These are phyloP conservation scores for Kodamaea laetipori DNA, from an alignment of 805 yeast species.

Conservation along the genomic window DNA sequence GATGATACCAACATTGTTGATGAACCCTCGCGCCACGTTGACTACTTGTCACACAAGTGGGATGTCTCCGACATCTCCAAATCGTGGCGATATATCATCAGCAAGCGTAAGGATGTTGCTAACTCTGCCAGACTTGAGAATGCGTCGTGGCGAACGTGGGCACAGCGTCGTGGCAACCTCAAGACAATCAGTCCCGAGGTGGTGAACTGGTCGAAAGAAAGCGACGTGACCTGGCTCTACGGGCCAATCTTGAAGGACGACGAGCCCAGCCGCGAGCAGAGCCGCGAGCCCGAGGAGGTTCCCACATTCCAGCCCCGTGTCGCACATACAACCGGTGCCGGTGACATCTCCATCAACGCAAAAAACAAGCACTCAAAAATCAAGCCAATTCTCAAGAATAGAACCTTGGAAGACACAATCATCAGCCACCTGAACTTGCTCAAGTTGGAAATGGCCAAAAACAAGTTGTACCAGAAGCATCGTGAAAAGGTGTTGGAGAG, in stretches of 20 bases:
- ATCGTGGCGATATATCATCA: conserved; percentile 92
- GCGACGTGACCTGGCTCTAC: conserved; percentile 96
- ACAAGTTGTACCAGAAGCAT: conserved; percentile 35
- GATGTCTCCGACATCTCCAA: conserved; percentile 89
- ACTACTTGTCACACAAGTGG: conserved; percentile 95
- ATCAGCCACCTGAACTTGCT: conserved; percentile 56
- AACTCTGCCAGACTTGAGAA: conserved; percentile 60
- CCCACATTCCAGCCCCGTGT: conserved; percentile 21
- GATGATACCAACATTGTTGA: conserved; percentile 81
- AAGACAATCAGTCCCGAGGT: conserved; percentile 78
- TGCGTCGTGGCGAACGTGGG: conserved; percentile 96
- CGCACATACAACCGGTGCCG: conserved; percentile 47
- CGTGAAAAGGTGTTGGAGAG: conserved; percentile 24
- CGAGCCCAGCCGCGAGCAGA: conserved; percentile 13
- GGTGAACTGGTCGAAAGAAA: conserved; percentile 95
- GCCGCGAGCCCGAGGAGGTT: conserved; percentile 1
- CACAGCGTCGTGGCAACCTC: conserved; percentile 66
- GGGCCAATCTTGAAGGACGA: conserved; percentile 73
- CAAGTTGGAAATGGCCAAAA: conserved; percentile 43
- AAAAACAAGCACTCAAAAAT: conserved; percentile 34
- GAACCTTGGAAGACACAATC: conserved; percentile 81
- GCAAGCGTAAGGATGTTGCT: conserved; percentile 81
- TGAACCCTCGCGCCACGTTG: conserved; percentile 90
- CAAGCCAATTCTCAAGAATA: conserved; percentile 86
- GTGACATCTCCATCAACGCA: conserved; percentile 45